Conservation (phyloP, 1,139 yeast species). For the Blastobotrys proliferans region DNA sequence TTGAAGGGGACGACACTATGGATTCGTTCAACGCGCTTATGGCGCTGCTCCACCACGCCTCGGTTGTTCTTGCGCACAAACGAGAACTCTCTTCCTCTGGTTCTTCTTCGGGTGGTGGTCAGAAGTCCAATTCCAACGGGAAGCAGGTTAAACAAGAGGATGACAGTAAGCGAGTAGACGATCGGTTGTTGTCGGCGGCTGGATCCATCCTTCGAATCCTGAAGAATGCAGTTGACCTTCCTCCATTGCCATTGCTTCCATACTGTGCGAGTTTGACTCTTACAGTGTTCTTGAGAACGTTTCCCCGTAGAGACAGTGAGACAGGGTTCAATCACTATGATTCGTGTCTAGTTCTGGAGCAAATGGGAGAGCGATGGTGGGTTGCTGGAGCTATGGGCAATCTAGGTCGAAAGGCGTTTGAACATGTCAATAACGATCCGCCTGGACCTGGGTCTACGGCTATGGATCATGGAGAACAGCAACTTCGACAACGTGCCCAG, state of each 20-base stretch:
- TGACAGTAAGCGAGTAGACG: conserved; percentile 13
- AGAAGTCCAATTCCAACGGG: conserved; percentile 15
- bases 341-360: conserved; percentile 29
- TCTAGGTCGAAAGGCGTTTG: conserved; percentile 35
- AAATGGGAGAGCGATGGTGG: conserved; percentile 36
- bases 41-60: conserved; percentile 32
- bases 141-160: conserved; percentile 2
- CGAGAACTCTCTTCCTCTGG: no score
- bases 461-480: no score
- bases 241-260: conserved; percentile 35
- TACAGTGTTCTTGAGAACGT: conserved; percentile 35
- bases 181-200: conserved; percentile 29
- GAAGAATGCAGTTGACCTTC: conserved; percentile 23
- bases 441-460: no score
- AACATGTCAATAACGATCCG: no score
- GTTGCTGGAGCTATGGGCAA: conserved; percentile 38
- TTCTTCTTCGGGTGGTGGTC: conserved; percentile 11
- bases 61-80: conserved; percentile 34
- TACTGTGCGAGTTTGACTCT: conserved; percentile 35
- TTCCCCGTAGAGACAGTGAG: conserved; percentile 29
- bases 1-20: conserved; percentile 25
- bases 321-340: conserved; percentile 32
- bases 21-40: conserved; percentile 29
- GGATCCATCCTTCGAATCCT: conserved; percentile 31
- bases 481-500: no score